Percentiles rank a stretch among this genome's conserved stretches.
phyloP scores from a whole-genome alignment of 768 basidiomycete genomes.

The Galerina marginata region DNA sequence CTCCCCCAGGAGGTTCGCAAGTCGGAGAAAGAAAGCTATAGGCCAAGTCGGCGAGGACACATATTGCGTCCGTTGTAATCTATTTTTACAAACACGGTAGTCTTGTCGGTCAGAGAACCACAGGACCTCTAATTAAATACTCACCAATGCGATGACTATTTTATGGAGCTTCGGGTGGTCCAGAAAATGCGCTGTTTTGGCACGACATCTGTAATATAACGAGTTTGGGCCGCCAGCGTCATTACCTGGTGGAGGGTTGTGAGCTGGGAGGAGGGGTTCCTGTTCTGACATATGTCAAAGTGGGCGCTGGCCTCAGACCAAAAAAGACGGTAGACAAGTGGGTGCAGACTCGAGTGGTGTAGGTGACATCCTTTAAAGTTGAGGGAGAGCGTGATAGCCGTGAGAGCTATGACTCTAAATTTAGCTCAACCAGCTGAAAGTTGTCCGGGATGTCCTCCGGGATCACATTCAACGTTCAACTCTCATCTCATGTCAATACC shows the following conservation, averaged over 20 bases:
- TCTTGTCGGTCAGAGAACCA: constrained; percentile 1
- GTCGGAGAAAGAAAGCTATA: constrained; percentile 66
- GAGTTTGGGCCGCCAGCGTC: not conserved
- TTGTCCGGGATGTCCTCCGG: not conserved
- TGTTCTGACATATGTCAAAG: constrained; percentile 46
- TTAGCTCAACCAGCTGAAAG: not conserved
- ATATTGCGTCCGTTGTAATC: constrained; percentile 69
- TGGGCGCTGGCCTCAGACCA: constrained; percentile 15
- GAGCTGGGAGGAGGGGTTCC: constrained; percentile 49
- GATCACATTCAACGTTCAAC: no score
- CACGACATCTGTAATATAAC: constrained; percentile 31
- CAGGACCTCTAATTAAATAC: constrained; percentile 24
- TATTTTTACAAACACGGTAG: constrained; percentile 20
- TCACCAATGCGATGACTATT: constrained; percentile 60
- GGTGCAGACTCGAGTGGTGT: not conserved
- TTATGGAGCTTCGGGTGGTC: constrained; percentile 61
- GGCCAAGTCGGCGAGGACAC: constrained; percentile 74
- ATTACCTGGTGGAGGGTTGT: constrained; percentile 7
- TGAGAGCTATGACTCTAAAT: not conserved
- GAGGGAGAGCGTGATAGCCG: not conserved
- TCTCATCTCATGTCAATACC: not conserved
- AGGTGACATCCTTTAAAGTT: not conserved
- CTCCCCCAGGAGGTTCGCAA: constrained; percentile 48
- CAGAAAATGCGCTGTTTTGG: constrained; percentile 49
- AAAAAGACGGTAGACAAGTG: constrained; percentile 4